Conservation (phyloP, 1,284 basidiomycete species). For the Tylopilus sp. region DNA sequence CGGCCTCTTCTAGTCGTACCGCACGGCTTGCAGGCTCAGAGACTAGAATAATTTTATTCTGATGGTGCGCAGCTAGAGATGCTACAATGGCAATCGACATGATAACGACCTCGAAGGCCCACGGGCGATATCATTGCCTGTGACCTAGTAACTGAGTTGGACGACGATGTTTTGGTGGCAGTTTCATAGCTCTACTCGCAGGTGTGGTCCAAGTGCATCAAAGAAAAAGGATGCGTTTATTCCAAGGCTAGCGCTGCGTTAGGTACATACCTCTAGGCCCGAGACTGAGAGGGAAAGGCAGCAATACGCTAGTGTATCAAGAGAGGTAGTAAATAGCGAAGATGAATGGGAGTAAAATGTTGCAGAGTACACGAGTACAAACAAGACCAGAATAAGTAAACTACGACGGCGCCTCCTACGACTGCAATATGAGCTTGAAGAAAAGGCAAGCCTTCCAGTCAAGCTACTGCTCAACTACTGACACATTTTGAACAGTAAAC, state of each 20-base stretch:
- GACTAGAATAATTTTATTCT: too few species aligned
- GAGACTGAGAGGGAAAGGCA: too few species aligned
- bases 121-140: slow-evolving; percentile 8
- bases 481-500: slow-evolving; percentile 46
- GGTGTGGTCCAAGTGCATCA: neutral
- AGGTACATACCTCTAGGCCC: too few species aligned
- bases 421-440: slow-evolving; percentile 32
- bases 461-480: neutral
- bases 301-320: too few species aligned
- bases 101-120: too few species aligned
- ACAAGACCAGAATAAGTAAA: slow-evolving; percentile 14
- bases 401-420: slow-evolving; percentile 1
- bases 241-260: neutral
- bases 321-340: too few species aligned
- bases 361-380: slow-evolving; percentile 16
- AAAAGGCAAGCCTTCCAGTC: slow-evolving; percentile 25
- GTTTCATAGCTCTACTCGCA: neutral
- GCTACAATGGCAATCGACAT: slow-evolving; percentile 39
- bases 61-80: slow-evolving; percentile 28
- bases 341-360: too few species aligned
- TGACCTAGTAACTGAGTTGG: neutral
- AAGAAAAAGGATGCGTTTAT: neutral
- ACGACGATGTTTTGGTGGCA: neutral
- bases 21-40: neutral
- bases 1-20: neutral